These are phyloP conservation scores for Nyssa sinensis DNA, from an alignment of 148 eudicot species.

Conservation along the genomic window DNA sequence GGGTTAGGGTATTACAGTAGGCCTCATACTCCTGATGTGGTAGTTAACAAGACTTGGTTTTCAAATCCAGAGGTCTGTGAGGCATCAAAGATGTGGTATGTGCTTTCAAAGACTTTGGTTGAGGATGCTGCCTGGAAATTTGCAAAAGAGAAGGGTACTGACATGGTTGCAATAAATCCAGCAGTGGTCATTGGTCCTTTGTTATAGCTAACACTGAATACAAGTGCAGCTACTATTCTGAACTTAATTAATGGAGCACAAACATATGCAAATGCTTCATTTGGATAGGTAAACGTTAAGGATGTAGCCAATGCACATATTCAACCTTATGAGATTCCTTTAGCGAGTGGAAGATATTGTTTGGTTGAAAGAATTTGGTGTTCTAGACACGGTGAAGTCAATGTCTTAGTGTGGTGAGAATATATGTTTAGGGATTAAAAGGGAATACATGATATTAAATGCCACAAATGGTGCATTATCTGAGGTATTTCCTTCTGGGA, in stretches of 20 bases:
- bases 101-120: conserved; percentile 48
- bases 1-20: no score
- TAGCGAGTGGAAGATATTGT: conserved; percentile 56
- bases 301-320: conserved; percentile 65
- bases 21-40: conserved; percentile 44
- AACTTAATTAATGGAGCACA: conserved; percentile 36
- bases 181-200: conserved; percentile 49
- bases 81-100: conserved; percentile 36
- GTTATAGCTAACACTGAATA: conserved; percentile 49
- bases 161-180: conserved; percentile 51
- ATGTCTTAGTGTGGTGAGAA: no score
- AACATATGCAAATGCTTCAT: conserved; percentile 35
- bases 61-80: conserved; percentile 34
- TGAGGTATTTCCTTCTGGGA: no score
- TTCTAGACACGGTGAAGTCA: no score
- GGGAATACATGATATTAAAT: no score
- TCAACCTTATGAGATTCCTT: conserved; percentile 51
- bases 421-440: no score
- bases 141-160: conserved; percentile 39
- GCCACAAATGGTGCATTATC: no score
- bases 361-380: conserved; percentile 45
- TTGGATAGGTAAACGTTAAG: conserved; percentile 58
- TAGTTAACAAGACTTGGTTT: conserved; percentile 58
- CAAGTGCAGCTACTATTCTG: conserved; percentile 31
- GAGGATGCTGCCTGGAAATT: conserved; percentile 61